These are phyloP conservation scores for Cornus controversa DNA, from an alignment of 148 eudicot species.

Conservation along the genomic window DNA sequence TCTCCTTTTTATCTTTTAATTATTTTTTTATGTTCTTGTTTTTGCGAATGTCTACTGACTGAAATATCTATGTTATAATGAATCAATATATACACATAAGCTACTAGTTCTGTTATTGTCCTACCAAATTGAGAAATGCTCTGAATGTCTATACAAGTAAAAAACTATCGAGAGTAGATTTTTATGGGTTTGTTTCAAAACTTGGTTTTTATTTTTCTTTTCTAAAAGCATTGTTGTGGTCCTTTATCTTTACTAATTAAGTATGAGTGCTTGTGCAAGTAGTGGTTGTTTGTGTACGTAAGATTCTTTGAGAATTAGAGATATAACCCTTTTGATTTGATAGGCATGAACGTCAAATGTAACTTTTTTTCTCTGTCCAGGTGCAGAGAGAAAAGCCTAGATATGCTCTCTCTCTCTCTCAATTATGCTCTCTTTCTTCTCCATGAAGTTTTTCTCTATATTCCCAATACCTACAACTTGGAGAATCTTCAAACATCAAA, in stretches of 20 bases:
- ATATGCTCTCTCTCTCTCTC: constrained; percentile 25
- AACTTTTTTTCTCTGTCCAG: neutral
- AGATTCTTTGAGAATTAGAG: neutral
- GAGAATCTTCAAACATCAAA: constrained; percentile 33
- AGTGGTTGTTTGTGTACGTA: neutral
- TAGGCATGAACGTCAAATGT: constrained; percentile 6
- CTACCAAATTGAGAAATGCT: no score
- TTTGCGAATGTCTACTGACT: no score
- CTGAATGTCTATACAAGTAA: no score
- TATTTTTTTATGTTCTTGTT: no score
- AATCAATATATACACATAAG: neutral
- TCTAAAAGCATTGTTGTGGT: neutral
- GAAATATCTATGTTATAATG: neutral
- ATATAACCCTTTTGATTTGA: constrained; percentile 5
- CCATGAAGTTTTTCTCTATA: constrained; percentile 8
- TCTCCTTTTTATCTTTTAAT: no score
- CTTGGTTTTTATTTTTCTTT: no score
- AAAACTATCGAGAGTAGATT: no score
- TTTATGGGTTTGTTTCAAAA: no score
- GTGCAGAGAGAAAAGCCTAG: constrained; percentile 18
- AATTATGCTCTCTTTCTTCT: constrained; percentile 2
- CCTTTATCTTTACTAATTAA: neutral
- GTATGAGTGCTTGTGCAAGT: neutral
- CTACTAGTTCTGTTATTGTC: no score
- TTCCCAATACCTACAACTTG: constrained; percentile 21